Base-by-base conservation (phyloP, 441 rosid genomes). In the Populus hybrid region DNA sequence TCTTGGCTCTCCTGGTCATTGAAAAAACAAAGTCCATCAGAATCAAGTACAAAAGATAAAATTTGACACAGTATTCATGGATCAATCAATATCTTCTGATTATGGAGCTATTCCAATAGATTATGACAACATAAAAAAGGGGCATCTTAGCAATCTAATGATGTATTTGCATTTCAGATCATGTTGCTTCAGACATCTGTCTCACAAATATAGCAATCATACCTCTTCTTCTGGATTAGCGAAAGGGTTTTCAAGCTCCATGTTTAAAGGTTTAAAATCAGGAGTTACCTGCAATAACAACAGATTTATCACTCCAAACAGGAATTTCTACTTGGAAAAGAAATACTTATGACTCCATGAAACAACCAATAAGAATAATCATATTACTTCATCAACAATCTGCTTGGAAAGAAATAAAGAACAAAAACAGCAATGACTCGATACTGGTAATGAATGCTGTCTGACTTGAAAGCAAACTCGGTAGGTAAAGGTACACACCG, bases 1-100 rank as follows among this genome's bases (percentile, higher is more conserved):
- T 74, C 84, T 69, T 82, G 83, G 80, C 88, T 87, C 69, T 76
- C 90, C 90, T 87, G 79, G 74, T 76, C n/a, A 76, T 72, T 75
- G 64, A 28, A 28, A 28, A 28, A 28, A 28, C 29, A 28, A 28
- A 28, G 29, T 28, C 29, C 29, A 28, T 28, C 29, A 28, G 29
- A 28, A 28, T 28, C 29, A 28, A 28, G 29, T 28, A 28, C 29
- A 28, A 28, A 28, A 28, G 29, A 28, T 28, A 28, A 28, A 28
- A 28, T 28, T 28, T 28, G 29, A 2, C 29, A 28, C 98, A 28
- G 29, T 28, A 28, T 28, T 28, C 29, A 28, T 2, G 29, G 29
- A 28, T 28, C 29, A 28, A 28, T 28, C 29, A 28, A 28, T 28
- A 28, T 28, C 29, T 28, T 28, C 29, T 28, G 29, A 28, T 28